Conservation (phyloP, 169 alveolate genomes). For the Theileria orientalis region DNA sequence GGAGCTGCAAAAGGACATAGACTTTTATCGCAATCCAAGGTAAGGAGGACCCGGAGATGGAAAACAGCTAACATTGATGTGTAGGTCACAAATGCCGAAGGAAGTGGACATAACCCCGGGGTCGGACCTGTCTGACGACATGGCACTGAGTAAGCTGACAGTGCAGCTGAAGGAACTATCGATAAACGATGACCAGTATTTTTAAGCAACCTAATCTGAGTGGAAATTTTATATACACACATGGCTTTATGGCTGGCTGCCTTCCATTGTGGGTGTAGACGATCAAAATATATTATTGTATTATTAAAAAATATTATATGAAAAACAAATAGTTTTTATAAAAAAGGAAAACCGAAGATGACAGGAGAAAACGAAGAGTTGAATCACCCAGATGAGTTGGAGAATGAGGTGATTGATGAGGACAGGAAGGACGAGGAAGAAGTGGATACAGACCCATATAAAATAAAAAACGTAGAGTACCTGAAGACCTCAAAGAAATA, state of each 20-base stretch:
- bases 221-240: too few species aligned
- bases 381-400: slow-evolving; percentile 13
- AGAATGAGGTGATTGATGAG: slow-evolving; percentile 40
- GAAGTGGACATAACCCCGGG: not conserved
- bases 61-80: not conserved
- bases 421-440: slow-evolving; percentile 41
- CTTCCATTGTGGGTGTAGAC: too few species aligned
- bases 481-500: slow-evolving; percentile 84
- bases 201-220: slow-evolving; percentile 14
- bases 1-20: slow-evolving; percentile 58
- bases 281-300: too few species aligned
- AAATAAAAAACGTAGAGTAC: slow-evolving; percentile 82
- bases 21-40: slow-evolving; percentile 64
- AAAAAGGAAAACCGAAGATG: not conserved
- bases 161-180: slow-evolving; percentile 54
- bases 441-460: slow-evolving; percentile 80
- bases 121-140: slow-evolving; percentile 22
- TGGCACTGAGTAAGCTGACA: slow-evolving; percentile 30
- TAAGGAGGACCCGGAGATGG: slow-evolving; percentile 21
- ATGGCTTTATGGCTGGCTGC: too few species aligned
- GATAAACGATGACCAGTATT: slow-evolving; percentile 42
- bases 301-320: too few species aligned
- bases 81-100: slow-evolving; percentile 15
- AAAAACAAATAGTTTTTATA: not conserved
- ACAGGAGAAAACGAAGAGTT: slow-evolving; percentile 25